Evolutionary conservation across 495 filamentous ascomycete genomes (phyloP), one percentile per base, ranked within the genome.

Genomic region (Aspergillus taichungensis): DNA sequence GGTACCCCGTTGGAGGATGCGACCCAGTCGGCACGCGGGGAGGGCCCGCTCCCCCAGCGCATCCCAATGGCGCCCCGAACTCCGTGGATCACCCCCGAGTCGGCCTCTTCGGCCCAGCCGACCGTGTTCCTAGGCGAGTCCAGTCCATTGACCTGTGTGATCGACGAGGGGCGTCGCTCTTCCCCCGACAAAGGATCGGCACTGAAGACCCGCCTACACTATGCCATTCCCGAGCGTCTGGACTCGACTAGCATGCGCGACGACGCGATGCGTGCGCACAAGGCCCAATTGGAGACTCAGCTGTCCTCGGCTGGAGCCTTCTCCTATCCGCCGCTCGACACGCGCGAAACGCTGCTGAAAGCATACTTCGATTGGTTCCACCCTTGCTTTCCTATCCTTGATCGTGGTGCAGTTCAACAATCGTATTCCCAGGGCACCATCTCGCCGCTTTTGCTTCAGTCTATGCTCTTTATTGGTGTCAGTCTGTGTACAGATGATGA

Each of bases 291-390:
- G 30, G 54, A 49, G 28, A 51, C 51, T 3, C 54, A 58, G 32
- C 55, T 72, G 6, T 59, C 52, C 10, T 60, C 57, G 3, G 60
- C 66, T 30, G 63, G 67, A 12, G 64, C 64, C 2, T 58, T 72
- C 30, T 49, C 57, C 1, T 72, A 64, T 36, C 67, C 67, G 0
- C 56, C 62, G 13, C 47, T 52, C 1, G 44, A 56, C 0, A 55
- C 66, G 0, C 61, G 60, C 39, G 56, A 64, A 8, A 47, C 50
- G 3, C 54, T 69, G 10, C 42, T 72, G 3, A 46, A 57, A 12
- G 67, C 67, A 12, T 72, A 69, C 40, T 72, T 72, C 42, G 57
- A 62, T 29, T 71, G 69, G 67, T 66, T 72, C 32, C 67, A 72
- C 43, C 69, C 69, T 4, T 68, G 66, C 30, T 72, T 71, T 30